Percentiles rank a stretch among this genome's conserved stretches.
Conservation (phyloP, 192 early-diverging fungal species). For the Podila verticillata region DNA sequence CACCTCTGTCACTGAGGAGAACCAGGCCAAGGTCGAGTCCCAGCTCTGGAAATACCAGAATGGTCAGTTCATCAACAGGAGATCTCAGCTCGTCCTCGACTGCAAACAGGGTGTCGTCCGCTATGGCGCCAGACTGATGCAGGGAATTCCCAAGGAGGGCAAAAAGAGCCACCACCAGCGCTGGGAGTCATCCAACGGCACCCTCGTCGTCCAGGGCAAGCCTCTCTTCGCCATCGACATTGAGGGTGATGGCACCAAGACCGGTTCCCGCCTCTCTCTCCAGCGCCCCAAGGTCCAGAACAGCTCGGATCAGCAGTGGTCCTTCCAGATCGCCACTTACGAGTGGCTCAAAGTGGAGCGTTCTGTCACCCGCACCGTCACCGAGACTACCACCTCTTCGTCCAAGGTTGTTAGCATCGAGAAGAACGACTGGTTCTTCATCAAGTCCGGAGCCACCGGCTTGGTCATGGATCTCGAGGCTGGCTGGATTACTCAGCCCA, state of each 20-base stretch:
- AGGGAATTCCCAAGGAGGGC: conserved; percentile 29
- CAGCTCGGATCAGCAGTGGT: conserved; percentile 45
- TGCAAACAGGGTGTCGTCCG: conserved; percentile 45
- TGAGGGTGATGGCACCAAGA: conserved; percentile 44
- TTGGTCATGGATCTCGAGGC: conserved; percentile 49
- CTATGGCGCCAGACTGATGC: conserved; percentile 44
- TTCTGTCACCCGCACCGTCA: conserved; percentile 14
- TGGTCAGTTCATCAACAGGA: conserved; percentile 48
- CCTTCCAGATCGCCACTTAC: conserved; percentile 29
- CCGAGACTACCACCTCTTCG: not conserved
- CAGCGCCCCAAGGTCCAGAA: conserved; percentile 50
- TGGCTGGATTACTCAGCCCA: conserved; percentile 47
- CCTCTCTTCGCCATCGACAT: conserved; percentile 42
- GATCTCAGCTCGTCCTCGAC: conserved; percentile 44
- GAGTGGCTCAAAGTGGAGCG: conserved; percentile 27
- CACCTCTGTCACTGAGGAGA: conserved; percentile 5
- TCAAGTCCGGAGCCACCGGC: conserved; percentile 35
- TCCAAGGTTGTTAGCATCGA: conserved; percentile 28
- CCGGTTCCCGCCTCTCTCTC: conserved; percentile 39
- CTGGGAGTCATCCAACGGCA: conserved; percentile 40
- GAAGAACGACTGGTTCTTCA: conserved; percentile 47
- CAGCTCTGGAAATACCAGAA: conserved; percentile 50
- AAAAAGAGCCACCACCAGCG: conserved; percentile 48
- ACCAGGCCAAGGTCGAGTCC: conserved; percentile 26
- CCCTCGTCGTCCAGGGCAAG: conserved; percentile 40